A percentile compares a stretch with the other conserved stretches of the same genome.
phyloP scores from a whole-genome alignment of 306 rosid species.

The Lotus japonicus region DNA sequence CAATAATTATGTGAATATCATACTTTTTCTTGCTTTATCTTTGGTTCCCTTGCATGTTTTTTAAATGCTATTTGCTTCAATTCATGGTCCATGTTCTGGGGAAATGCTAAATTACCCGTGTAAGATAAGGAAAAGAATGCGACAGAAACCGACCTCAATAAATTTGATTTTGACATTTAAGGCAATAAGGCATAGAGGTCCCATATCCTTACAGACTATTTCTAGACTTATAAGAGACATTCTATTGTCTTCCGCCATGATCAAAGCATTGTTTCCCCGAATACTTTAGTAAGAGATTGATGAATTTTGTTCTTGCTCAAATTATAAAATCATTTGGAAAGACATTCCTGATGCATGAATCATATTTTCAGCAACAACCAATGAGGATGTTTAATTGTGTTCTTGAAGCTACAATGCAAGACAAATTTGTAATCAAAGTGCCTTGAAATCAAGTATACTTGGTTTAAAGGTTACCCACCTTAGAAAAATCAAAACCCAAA shows the following conservation, averaged over 20 bases:
- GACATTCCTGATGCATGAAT: no score
- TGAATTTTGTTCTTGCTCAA: neutral
- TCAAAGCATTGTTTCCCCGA: neutral
- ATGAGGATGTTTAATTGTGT: slow-evolving; percentile 1
- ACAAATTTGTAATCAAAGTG: neutral
- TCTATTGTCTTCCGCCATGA: neutral
- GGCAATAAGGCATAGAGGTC: neutral
- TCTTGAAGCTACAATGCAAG: slow-evolving; percentile 20
- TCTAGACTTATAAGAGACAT: neutral
- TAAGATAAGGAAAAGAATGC: slow-evolving; percentile 23
- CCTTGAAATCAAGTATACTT: slow-evolving; percentile 5
- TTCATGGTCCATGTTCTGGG: slow-evolving; percentile 11
- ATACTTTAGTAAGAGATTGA: neutral
- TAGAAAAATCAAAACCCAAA: slow-evolving; percentile 7
- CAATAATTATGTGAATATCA: no score
- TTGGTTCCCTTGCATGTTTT: neutral
- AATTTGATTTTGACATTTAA: slow-evolving; percentile 33
- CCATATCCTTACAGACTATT: neutral
- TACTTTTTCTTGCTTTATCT: no score
- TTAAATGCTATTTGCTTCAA: slow-evolving; percentile 5
- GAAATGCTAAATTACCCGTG: neutral
- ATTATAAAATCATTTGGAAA: no score
- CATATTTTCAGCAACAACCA: neutral
- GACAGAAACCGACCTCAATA: slow-evolving; percentile 13
- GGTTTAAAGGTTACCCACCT: neutral